Evolutionary conservation across 2,329 filamentous ascomycete species (phyloP), one percentile per base, ranked within the genome.

Genomic region (Verticillium nonalfalfae): DNA sequence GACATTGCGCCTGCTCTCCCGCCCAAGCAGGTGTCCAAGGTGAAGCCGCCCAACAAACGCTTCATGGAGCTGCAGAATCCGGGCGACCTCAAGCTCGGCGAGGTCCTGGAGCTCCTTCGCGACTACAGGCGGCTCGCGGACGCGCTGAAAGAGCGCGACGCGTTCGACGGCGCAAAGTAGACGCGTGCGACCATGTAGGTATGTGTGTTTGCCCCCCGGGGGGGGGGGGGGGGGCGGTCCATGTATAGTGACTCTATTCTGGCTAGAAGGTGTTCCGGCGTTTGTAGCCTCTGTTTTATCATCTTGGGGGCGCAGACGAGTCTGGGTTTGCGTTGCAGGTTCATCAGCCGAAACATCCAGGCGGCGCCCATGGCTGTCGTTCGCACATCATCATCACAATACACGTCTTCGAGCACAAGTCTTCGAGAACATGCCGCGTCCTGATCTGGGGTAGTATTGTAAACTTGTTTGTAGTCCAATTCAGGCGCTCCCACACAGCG

Each of bases 91-190:
- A 86, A 81, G 60, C 77, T 94, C 33, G 84, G 86, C n/a, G 91
- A 94, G 68, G 86, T 94, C 18, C 75, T 89, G 31, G 85, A 90
- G 61, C 76, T 94, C 57, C 74, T 94, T 26, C 81, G 85, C 60
- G 90, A 94, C 72, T 94, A 94, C 69, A 85, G 90, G 68, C 80
- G 90, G 59, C 75, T 94, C 56, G 90, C 89, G 0, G 79, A 79
- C 34, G 84, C 84, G 9, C 72, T 93, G 61, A 85, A 85, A 67
- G 84, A 87, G 57, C 75, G 85, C 70, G 85, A 81, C 21, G 86
- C 85, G 10, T 86, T 89, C 68, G 81, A 81, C 63, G 76, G 77
- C 61, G 67, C 63, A 18, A 74, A 74, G 61, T 75, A 66, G 67
- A 52, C 18, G 18, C n/a, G 13, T 14, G 4, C 4, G 26, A 4